Evolutionary conservation across 2,329 filamentous ascomycete genomes (phyloP).

Genomic region (Aspergillus transmontanensis): DNA sequence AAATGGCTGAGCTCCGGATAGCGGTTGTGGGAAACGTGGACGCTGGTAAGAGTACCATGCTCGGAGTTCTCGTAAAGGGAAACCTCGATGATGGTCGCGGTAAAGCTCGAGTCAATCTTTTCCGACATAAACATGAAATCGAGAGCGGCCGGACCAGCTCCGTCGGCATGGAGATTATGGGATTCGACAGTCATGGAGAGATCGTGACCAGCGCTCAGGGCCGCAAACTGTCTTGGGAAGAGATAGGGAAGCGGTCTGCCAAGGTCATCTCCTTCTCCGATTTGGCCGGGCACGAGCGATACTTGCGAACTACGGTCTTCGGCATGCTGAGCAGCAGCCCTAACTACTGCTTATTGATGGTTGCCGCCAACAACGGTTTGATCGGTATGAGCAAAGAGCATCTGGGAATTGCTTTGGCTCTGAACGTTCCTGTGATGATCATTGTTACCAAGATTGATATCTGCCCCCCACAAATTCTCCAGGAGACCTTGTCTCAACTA

Average conservation of each 20-base stretch:
- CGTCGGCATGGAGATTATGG: slow-evolving; percentile 98
- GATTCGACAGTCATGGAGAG: slow-evolving; percentile 84
- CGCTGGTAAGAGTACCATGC: slow-evolving; percentile 93
- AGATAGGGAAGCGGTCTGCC: slow-evolving; percentile 89
- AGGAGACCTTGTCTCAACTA: slow-evolving; percentile 89
- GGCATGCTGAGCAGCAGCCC: slow-evolving; percentile 91
- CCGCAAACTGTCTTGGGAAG: slow-evolving; percentile 91
- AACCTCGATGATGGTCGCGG: slow-evolving; percentile 92
- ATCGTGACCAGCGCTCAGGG: slow-evolving; percentile 82
- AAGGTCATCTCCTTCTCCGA: slow-evolving; percentile 98
- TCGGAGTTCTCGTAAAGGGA: slow-evolving; percentile 94
- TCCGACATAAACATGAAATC: slow-evolving; percentile 96
- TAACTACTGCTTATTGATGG: slow-evolving; percentile 97
- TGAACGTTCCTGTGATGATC: slow-evolving; percentile 98
- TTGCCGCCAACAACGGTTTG: slow-evolving; percentile 94
- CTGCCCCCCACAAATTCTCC: slow-evolving; percentile 90
- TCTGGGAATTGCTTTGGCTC: slow-evolving; percentile 85
- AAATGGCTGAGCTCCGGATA: slow-evolving; percentile 93
- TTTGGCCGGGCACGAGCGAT: slow-evolving; percentile 91
- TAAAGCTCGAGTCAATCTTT: slow-evolving; percentile 90
- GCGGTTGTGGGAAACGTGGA: slow-evolving; percentile 98
- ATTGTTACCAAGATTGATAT: slow-evolving; percentile 98
- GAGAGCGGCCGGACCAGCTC: slow-evolving; percentile 94
- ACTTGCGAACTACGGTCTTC: slow-evolving; percentile 94
- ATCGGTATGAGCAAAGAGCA: slow-evolving; percentile 99